Evolutionary conservation across 352 stramenopile genomes (phyloP), one percentile per base, ranked within the genome.

Genomic region (Plasmopara muralis): DNA sequence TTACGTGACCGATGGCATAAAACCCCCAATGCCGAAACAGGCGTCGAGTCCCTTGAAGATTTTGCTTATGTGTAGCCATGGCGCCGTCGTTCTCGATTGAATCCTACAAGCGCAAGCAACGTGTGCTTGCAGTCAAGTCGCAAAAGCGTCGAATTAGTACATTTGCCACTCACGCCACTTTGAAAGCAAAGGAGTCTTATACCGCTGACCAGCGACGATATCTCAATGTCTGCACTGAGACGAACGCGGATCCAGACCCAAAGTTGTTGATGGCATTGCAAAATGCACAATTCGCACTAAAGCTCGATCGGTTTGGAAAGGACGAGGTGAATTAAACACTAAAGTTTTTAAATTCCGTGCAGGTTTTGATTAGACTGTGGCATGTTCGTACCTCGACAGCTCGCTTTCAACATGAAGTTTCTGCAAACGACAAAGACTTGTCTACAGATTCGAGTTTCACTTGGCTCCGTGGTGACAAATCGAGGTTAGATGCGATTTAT

Each of bases 51-150:
- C 10, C 10, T 35, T 35, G 2, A 35, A 12, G 6, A 35, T 35
- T 35, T 35, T 35, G 31, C 31, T 35, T 35, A 35, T 12, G 31
- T 35, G 31, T 40, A 12, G 16, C 18, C 14, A 72, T 72, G 64
- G 49, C 60, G 6, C 33, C 64, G 20, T 9, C 59, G 39, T 70
- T 86, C 57, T 83, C 74, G 4, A 83, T 87, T 47, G 72, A 85
- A 7, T 58, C 70, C 35, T 84, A 79, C 64, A 78, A 77, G 56
- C 68, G 63, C 40, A 74, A 76, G 49, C 72, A 84, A 39, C 71
- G 77, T 43, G 71, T 82, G 33, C 43, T 64, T 20, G 70, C 72
- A 9, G 68, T 61, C 0, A 64, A 70, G 37, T 18, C 30, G 5
- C 30, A 48, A 8, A 57, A 50, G 13, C 31, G 47, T 12, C 40